A percentile compares a stretch with the other conserved stretches of the same genome.
Evolutionary conservation across 129 eudicot genomes (phyloP).

Genomic region (Helichrysum umbraculigerum): DNA sequence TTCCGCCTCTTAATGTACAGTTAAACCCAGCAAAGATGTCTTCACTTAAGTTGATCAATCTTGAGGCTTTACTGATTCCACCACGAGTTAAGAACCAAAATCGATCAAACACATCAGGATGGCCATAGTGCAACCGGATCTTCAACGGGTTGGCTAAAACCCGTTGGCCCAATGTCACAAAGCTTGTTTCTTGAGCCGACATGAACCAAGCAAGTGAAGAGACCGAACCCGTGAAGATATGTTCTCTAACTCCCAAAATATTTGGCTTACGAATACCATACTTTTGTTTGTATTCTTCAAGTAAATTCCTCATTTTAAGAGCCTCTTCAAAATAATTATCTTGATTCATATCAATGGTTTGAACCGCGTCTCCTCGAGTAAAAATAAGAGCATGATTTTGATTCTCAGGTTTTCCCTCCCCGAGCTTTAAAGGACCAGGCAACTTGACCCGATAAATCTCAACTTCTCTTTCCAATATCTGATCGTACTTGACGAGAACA

Average conservation of each 20-base stretch:
- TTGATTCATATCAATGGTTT: slow-evolving; percentile 97
- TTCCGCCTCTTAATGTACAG: slow-evolving; percentile 94
- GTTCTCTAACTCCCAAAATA: slow-evolving; percentile 87
- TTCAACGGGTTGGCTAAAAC: slow-evolving; percentile 92
- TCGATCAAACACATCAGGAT: slow-evolving; percentile 92
- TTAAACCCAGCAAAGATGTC: slow-evolving; percentile 97
- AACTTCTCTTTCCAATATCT: slow-evolving; percentile 66
- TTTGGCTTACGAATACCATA: slow-evolving; percentile 88
- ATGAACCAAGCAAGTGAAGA: slow-evolving; percentile 99
- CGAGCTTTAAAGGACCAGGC: slow-evolving; percentile 96
- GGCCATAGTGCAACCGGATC: slow-evolving; percentile 93
- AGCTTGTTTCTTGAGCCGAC: slow-evolving; percentile 98
- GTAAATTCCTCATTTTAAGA: slow-evolving; percentile 82
- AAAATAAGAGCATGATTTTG: slow-evolving; percentile 91
- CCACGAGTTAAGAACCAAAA: slow-evolving; percentile 97
- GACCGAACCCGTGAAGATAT: slow-evolving; percentile 90
- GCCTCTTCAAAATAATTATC: slow-evolving; percentile 96
- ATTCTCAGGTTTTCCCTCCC: slow-evolving; percentile 98
- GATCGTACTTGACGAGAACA: slow-evolving; percentile 95
- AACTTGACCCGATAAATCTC: slow-evolving; percentile 87
- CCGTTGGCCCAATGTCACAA: slow-evolving; percentile 97
- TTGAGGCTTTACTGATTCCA: slow-evolving; percentile 92
- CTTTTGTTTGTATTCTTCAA: slow-evolving; percentile 68
- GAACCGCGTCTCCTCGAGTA: slow-evolving; percentile 95
- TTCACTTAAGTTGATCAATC: slow-evolving; percentile 91